Evolutionary conservation across 1,284 basidiomycete species (phyloP), one percentile per base, ranked within the genome.

Genomic region (Hymenochaete sp.): DNA sequence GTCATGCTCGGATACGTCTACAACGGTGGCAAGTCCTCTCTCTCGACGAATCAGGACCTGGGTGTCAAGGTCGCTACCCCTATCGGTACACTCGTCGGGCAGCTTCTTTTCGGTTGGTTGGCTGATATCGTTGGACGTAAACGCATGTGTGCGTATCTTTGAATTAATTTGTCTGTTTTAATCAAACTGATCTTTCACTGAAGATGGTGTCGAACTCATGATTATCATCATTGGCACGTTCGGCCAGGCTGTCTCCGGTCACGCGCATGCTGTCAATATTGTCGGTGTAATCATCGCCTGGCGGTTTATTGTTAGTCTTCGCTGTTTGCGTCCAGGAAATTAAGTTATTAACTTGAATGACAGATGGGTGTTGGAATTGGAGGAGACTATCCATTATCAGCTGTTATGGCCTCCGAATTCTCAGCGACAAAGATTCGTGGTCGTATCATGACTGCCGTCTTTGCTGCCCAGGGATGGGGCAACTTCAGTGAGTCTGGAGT

Each of bases 71-170:
- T 80, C 24, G 71, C 77, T 2, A 76, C 68, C 10, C 68, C 70
- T 7, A 64, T 69, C 25, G 74, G 77, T 39, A 71, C 66, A 28
- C 54, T 71, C 38, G 47, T 66, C 29, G 68, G 72, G 36, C 82
- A 85, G 58, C 58, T 85, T 13, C 62, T 82, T 38, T 86, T 87
- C 55, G 83, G 79, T 48, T 81, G 73, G 72, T 65, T 85, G 16
- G 82, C 80, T 3, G 83, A 87, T 62, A 52, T 73, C 9, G 64
- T 83, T 42, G 84, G 83, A 46, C 74, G 83, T 57, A 86, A 86
- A 60, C 64, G 70, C 44, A 82, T 82, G 71, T 84, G 77, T 79
- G 59, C 49, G 77, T 70, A 9, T 40, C 3, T n/a, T 25, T 5
- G 35, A 37, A 27, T 25, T 10, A 21, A 13, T 46, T 21, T 38